Base-by-base conservation (phyloP, 345 rosid species). In the Eucalyptus cloeziana region DNA sequence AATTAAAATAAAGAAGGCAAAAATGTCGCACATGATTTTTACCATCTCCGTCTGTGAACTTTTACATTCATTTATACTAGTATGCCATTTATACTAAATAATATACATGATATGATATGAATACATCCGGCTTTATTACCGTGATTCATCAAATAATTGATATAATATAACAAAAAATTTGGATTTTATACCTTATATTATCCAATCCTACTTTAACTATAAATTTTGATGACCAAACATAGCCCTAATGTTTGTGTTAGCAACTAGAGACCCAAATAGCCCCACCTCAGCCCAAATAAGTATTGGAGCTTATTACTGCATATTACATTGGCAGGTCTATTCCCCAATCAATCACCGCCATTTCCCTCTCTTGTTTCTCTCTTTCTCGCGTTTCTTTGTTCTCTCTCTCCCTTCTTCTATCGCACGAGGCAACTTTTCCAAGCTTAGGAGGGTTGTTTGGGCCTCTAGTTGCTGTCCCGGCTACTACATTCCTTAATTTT, bases 21-120 rank as follows among this genome's bases (percentile, higher is more conserved):
- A 17, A 51, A 1, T 7, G 56, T 51, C 4, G 8, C 8, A 4
- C 17, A 7, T 17, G 56, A 51, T 51, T 51, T 51, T 17, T 51
- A 17, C 2, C 4, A 51, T 17, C 22, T 51, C 1, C 4, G 2
- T 3, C 0, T 6, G 2, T 17, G 9, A 51, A 51, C 22, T 51
- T 17, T 51, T 51, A 51, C 4, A 51, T 51, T 17, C 22, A 51
- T 51, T 51, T 16, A 51, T 17, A 51, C 22, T 17, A 16, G 2
- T 51, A 51, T 51, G 54, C 1, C 8, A 51, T 51, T 51, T 51
- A 51, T 51, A 16, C 8, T 17, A 17, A 51, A 51, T 51, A 51
- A 51, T 51, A 51, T 51, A 51, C 9, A 51, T 17, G 9, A 7
- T 17, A 51, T 17, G 22, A 51, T 51, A 51, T 51, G 4, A 51